Conservation (phyloP, 2,329 filamentous ascomycete species). For the Cercospora zeina region DNA sequence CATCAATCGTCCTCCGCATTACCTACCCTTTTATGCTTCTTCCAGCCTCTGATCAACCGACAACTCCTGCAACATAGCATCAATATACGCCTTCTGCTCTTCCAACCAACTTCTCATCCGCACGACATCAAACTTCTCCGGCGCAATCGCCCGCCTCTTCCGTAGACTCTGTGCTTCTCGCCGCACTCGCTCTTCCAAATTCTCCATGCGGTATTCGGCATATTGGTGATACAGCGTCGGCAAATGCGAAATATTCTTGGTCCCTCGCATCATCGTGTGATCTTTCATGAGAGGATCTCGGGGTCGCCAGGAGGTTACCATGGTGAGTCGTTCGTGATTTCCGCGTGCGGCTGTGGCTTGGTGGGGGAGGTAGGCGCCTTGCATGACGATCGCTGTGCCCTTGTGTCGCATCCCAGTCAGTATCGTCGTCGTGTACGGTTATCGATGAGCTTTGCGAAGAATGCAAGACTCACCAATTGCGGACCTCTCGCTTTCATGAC, state of each 20-base stretch:
- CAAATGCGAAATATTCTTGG: slow-evolving; percentile 60
- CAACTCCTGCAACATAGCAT: slow-evolving; percentile 5
- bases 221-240: slow-evolving; percentile 62
- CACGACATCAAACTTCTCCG: background rate
- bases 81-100: slow-evolving; percentile 15
- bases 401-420: slow-evolving; percentile 34
- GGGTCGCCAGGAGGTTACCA: slow-evolving; percentile 67
- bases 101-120: slow-evolving; percentile 4
- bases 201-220: slow-evolving; percentile 62
- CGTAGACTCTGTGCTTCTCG: slow-evolving; percentile 17
- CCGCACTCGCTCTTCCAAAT: slow-evolving; percentile 61
- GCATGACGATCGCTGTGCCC: slow-evolving; percentile 65
- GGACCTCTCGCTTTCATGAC: slow-evolving; percentile 61
- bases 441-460: background rate
- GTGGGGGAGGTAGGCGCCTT: slow-evolving; percentile 67
- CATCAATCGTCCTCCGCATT: background rate
- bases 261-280: slow-evolving; percentile 61
- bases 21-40: background rate
- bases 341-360: slow-evolving; percentile 61
- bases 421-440: background rate
- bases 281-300: slow-evolving; percentile 57
- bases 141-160: background rate
- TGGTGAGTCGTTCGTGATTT: slow-evolving; percentile 62
- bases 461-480: background rate
- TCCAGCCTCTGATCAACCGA: background rate